Evolutionary conservation across 768 basidiomycete species (phyloP), one percentile per base, ranked within the genome.

Genomic region (Neoboletus magnificus): DNA sequence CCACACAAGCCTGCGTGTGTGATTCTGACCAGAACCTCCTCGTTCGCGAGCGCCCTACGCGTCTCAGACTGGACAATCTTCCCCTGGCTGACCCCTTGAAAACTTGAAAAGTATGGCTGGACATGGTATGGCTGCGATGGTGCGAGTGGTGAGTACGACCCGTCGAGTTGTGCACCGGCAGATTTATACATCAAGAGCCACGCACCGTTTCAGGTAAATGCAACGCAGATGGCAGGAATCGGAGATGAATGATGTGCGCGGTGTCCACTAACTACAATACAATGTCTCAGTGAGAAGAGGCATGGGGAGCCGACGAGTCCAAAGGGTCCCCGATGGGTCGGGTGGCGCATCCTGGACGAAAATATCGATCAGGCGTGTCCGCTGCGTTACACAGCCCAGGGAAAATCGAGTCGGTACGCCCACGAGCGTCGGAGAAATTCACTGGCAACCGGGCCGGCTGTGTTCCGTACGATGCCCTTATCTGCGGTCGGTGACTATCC

Each of bases 1-100:
- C 66, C 69, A 70, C 22, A 72, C n/a, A 73, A 52, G 0, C 71
- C 71, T 48, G 56, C 57, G 41, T 67, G 66, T 16, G 67, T 67
- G 33, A 66, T 54, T 33, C 58, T 62, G 27, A 68, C 35, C 0
- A 65, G 52, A 6, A 67, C 66, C 16, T 43, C 25, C 2, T 27
- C 42, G 10, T 43, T 16, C 25, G 25, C 25, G 10, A 43, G 42
- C 11, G 2, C 1, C 10, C 42, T 27, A 11, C 25, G 5, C 16
- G 16, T 18, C 25, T 43, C 42, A 18, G 42, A 43, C 42, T 16
- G 41, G 22, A 42, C n/a, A 23, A 42, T 45, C 44, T n/a, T 29
- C 44, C 43, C 43, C 27, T 12, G 27, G 27, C n/a, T 30, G 25
- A 69, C 11, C 67, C 60, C 36, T 66, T 64, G 61, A 61, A 68